These are phyloP conservation scores for Excoecaria cochinchinensis DNA, from an alignment of 345 rosid species.

Conservation along the genomic window DNA sequence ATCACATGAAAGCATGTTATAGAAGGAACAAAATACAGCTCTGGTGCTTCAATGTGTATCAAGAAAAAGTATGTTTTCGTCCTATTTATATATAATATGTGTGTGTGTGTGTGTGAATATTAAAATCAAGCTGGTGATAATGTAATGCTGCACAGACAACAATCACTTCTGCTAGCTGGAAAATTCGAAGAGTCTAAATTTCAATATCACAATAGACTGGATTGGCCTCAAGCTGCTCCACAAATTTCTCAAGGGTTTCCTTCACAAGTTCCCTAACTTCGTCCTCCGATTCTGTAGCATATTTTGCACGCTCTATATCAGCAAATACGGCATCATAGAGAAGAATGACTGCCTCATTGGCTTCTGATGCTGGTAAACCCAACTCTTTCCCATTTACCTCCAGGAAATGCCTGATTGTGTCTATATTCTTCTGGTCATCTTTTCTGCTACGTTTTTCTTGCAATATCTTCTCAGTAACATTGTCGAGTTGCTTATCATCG, in stretches of 20 bases:
- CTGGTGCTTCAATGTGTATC: neutral
- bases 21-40: neutral
- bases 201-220: slow-evolving; percentile 48
- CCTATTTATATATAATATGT: no score
- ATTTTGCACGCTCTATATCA: slow-evolving; percentile 30
- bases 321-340: slow-evolving; percentile 59
- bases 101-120: neutral
- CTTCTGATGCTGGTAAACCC: slow-evolving; percentile 71
- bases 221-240: slow-evolving; percentile 54
- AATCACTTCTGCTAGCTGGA: neutral
- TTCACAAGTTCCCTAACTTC: slow-evolving; percentile 40
- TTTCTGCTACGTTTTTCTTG: slow-evolving; percentile 29
- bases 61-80: no score
- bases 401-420: slow-evolving; percentile 46
- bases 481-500: slow-evolving; percentile 44
- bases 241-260: slow-evolving; percentile 56
- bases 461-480: slow-evolving; percentile 38
- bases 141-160: slow-evolving; percentile 15
- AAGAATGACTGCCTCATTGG: slow-evolving; percentile 51
- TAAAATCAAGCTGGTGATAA: slow-evolving; percentile 6
- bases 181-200: slow-evolving; percentile 20
- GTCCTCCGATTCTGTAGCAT: slow-evolving; percentile 23
- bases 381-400: slow-evolving; percentile 53
- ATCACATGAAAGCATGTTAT: slow-evolving; percentile 1
- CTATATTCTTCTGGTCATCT: slow-evolving; percentile 23